These are phyloP conservation scores for Rhazya stricta DNA, from an alignment of 257 asterid species.

Conservation along the genomic window DNA sequence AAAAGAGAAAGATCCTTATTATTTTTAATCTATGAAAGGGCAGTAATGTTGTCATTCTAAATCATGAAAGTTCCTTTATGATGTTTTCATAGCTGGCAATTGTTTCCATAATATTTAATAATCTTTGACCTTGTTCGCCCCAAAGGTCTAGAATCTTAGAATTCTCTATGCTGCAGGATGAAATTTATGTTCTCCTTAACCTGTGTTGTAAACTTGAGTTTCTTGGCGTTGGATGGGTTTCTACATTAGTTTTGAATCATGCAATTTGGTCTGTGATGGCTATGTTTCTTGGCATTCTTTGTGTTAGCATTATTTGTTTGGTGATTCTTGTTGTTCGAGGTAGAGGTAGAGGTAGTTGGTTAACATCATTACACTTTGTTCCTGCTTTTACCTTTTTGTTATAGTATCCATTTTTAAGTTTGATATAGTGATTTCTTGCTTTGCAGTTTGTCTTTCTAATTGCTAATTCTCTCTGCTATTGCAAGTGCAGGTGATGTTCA, in stretches of 20 bases:
- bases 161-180: not conserved
- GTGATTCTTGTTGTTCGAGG: not conserved
- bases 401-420: not conserved
- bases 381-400: not conserved
- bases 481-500: slow-evolving; percentile 76
- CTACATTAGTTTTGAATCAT: not conserved
- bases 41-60: not conserved
- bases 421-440: not conserved
- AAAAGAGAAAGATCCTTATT: not conserved
- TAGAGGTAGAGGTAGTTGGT: not conserved
- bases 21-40: not conserved
- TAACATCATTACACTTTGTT: not conserved
- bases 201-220: not conserved
- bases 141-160: not conserved
- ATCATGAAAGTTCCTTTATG: not conserved
- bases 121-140: not conserved
- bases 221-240: not conserved
- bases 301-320: not conserved
- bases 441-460: slow-evolving; percentile 3
- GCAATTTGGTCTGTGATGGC: not conserved
- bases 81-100: not conserved
- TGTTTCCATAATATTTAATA: not conserved
- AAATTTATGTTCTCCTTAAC: not conserved
- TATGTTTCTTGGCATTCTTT: not conserved
- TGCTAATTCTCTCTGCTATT: slow-evolving; percentile 21